Conservation (phyloP, 2,329 filamentous ascomycete genomes). For the Raffaelea deltoideospora region DNA sequence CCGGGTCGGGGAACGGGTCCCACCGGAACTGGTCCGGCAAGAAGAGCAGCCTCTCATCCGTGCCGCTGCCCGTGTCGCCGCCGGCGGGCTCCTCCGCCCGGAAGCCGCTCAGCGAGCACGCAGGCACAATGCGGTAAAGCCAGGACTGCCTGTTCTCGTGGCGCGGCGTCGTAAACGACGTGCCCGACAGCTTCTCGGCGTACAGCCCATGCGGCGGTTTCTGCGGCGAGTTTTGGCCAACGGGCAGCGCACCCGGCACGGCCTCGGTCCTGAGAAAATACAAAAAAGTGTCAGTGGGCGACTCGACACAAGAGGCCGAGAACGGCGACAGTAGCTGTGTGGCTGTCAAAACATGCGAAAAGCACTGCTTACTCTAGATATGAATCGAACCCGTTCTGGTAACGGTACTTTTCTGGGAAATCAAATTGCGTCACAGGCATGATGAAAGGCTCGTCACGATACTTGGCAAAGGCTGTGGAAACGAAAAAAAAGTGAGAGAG, state of each 20-base stretch:
- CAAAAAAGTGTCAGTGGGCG: too few relatives aligned
- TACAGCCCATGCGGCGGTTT: conserved; percentile 67
- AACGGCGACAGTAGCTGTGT: too few relatives aligned
- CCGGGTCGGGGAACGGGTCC: conserved; percentile 56
- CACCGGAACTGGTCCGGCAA: conserved; percentile 72
- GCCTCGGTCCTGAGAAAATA: conserved; percentile 50
- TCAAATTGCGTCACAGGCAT: conserved; percentile 37
- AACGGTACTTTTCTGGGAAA: conserved; percentile 47
- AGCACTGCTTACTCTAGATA: conserved; percentile 53
- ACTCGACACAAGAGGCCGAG: background rate
- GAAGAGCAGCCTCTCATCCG: conserved; percentile 41
- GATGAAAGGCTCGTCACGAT: conserved; percentile 2
- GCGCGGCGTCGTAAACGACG: conserved; percentile 55
- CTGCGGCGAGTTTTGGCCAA: conserved; percentile 70
- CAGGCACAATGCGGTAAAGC: conserved; percentile 56
- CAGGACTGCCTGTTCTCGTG: conserved; percentile 56
- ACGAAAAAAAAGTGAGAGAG: too few relatives aligned
- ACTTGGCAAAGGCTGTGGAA: too few relatives aligned
- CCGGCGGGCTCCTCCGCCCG: conserved; percentile 12
- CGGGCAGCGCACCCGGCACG: conserved; percentile 55
- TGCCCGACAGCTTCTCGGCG: conserved; percentile 64
- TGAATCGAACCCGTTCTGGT: conserved; percentile 63
- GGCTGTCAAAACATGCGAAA: too few relatives aligned
- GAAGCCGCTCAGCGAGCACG: conserved; percentile 45
- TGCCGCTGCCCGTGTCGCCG: background rate